phyloP scores from a whole-genome alignment of 805 yeast species.

The Lachancea kluyveri region DNA sequence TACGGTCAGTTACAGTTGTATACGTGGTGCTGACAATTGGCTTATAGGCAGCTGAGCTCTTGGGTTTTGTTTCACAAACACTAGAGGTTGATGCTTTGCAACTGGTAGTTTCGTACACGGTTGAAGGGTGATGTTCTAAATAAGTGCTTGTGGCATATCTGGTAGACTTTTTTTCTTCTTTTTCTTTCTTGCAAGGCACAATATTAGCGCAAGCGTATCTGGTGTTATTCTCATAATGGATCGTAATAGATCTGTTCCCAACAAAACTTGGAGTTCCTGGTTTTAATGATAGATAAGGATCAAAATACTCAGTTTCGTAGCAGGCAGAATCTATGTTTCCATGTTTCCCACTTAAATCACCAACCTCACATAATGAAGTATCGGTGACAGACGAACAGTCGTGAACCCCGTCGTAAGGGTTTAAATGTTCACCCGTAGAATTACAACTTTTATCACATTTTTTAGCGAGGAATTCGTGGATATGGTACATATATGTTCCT shows the following conservation, averaged over 20 bases:
- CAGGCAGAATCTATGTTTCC: constrained; percentile 68
- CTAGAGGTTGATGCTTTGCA: no score
- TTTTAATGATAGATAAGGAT: constrained; percentile 60
- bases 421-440: constrained; percentile 50
- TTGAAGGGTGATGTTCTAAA: no score
- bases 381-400: constrained; percentile 50
- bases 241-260: constrained; percentile 49
- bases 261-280: constrained; percentile 49
- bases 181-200: constrained; percentile 5
- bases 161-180: not conserved
- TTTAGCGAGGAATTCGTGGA: constrained; percentile 49
- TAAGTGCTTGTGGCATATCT: no score
- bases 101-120: no score
- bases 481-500: constrained; percentile 65
- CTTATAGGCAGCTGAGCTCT: no score
- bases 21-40: no score
- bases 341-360: constrained; percentile 75
- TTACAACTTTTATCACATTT: constrained; percentile 48
- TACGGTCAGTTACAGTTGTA: no score
- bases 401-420: constrained; percentile 54
- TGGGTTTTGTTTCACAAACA: no score
- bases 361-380: constrained; percentile 60
- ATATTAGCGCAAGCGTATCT: constrained; percentile 62
- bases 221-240: constrained; percentile 50
- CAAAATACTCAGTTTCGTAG: constrained; percentile 55